A percentile compares a stretch with the other conserved stretches of the same genome.
phyloP scores from a whole-genome alignment of 495 filamentous ascomycete genomes.

The Aspergillus taichungensis region DNA sequence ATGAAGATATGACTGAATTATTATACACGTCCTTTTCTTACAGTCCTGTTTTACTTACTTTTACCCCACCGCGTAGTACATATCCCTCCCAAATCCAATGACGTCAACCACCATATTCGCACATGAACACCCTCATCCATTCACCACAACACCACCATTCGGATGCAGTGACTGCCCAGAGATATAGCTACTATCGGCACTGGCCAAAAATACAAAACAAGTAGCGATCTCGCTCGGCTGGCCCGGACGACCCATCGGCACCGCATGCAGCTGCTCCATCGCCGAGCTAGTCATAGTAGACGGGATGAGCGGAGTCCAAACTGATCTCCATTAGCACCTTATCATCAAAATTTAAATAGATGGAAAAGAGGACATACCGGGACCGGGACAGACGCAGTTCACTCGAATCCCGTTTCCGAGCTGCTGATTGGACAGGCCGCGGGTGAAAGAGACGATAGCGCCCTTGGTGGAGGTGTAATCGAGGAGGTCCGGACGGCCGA shows the following conservation, averaged over 20 bases:
- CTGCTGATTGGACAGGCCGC: conserved; percentile 69
- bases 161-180: conserved; percentile 54
- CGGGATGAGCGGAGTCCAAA: conserved; percentile 81
- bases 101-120: no score
- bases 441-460: conserved; percentile 74
- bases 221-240: conserved; percentile 75
- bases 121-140: conserved; percentile 34
- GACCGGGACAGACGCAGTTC: conserved; percentile 73
- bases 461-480: conserved; percentile 84
- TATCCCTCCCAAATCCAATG: no score
- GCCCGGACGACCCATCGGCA: conserved; percentile 70
- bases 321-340: conserved; percentile 10
- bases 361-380: conserved; percentile 28
- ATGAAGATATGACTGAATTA: conserved; percentile 1
- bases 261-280: conserved; percentile 58
- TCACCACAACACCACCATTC: conserved; percentile 57
- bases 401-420: conserved; percentile 66
- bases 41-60: no score
- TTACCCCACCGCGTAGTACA: no score
- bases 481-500: conserved; percentile 71
- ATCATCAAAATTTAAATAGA: neutral
- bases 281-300: conserved; percentile 65
- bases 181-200: conserved; percentile 64
- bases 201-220: conserved; percentile 79
- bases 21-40: no score